Evolutionary conservation across 2,329 filamentous ascomycete species (phyloP).

Genomic region (Stachybotrys echinatus): DNA sequence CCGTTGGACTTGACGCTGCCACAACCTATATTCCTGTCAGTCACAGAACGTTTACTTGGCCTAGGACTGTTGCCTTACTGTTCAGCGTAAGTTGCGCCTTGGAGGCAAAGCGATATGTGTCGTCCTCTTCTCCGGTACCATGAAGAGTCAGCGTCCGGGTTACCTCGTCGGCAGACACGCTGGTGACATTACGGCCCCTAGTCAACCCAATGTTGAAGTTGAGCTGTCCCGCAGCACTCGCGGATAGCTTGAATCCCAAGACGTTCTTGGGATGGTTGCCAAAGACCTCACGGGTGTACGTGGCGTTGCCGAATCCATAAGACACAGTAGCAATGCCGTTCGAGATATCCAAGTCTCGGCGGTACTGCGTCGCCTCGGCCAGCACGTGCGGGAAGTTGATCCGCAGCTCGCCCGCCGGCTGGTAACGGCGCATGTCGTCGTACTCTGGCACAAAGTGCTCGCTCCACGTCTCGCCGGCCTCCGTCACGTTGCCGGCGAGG

Average conservation of each 20-base stretch:
- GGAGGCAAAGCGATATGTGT: too few relatives aligned
- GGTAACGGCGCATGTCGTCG: constrained; percentile 3
- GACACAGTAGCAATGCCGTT: constrained; percentile 6
- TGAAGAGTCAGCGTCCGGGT: not conserved
- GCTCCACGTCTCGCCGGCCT: constrained; percentile 2
- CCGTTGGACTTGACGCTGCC: constrained; percentile 5
- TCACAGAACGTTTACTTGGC: too few relatives aligned
- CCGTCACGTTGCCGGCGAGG: constrained; percentile 27
- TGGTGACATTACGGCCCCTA: not conserved
- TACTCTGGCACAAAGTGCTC: not conserved
- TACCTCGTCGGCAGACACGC: not conserved
- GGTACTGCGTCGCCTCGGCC: constrained; percentile 22
- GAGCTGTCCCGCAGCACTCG: constrained; percentile 8
- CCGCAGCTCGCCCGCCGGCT: constrained; percentile 11
- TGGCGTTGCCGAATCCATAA: constrained; percentile 9
- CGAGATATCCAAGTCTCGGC: constrained; percentile 12
- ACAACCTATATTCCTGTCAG: too few relatives aligned
- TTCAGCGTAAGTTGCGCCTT: too few relatives aligned
- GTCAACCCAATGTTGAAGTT: constrained; percentile 1
- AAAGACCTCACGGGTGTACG: constrained; percentile 15
- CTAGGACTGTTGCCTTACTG: too few relatives aligned
- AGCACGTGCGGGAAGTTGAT: constrained; percentile 11
- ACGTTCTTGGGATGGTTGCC: constrained; percentile 17
- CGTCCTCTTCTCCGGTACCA: too few relatives aligned
- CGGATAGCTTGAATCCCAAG: constrained; percentile 11